Conservation (phyloP, 768 basidiomycete genomes). For the Naganishia kalamii region DNA sequence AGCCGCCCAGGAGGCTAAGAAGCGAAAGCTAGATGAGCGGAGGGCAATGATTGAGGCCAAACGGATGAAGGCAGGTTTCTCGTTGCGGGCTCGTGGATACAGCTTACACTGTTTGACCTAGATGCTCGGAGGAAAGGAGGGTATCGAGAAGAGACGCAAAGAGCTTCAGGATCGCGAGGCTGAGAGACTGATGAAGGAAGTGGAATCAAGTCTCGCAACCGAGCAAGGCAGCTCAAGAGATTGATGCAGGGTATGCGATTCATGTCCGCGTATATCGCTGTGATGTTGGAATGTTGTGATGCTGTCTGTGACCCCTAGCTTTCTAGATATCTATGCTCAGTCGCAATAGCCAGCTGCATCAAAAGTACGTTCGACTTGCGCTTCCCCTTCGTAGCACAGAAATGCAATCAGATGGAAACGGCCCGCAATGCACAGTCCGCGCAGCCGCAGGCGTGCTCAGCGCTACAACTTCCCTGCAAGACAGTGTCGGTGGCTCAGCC, state of each 20-base stretch:
- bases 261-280: too few relatives aligned
- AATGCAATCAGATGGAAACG: too few relatives aligned
- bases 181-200: constrained; percentile 20
- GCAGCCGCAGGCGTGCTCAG: too few relatives aligned
- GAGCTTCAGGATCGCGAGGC: constrained; percentile 32
- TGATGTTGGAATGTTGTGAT: too few relatives aligned
- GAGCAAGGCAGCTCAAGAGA: neutral
- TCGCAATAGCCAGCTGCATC: too few relatives aligned
- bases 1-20: constrained; percentile 31
- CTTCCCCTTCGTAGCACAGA: too few relatives aligned
- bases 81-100: neutral
- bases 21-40: constrained; percentile 40
- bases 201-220: neutral
- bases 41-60: constrained; percentile 40
- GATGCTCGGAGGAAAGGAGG: constrained; percentile 34
- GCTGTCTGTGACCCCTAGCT: too few relatives aligned
- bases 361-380: too few relatives aligned
- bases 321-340: too few relatives aligned
- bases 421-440: too few relatives aligned
- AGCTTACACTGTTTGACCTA: neutral
- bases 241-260: neutral
- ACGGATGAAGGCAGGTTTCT: constrained; percentile 29
- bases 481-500: too few relatives aligned
- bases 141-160: constrained; percentile 27
- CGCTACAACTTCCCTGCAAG: too few relatives aligned